Base-by-base conservation (phyloP, 2,329 filamentous ascomycete species). In the Drechmeria coniospora region DNA sequence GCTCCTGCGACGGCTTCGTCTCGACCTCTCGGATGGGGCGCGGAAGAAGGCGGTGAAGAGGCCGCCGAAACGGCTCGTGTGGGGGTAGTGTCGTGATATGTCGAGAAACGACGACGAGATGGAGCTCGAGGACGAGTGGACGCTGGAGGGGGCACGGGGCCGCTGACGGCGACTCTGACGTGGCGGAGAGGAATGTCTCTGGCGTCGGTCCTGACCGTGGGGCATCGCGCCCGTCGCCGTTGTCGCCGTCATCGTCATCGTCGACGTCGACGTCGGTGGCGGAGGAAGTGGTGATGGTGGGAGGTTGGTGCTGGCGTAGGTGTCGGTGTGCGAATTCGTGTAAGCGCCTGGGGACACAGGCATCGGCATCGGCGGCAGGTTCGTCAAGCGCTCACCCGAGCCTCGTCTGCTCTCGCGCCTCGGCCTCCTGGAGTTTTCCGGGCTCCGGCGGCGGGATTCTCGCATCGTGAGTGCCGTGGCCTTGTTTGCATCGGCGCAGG, bases 21-120 rank as follows among this genome's bases (percentile, higher is more conserved):
- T 50, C 15, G 53, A 56, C 19, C 63, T 65, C 38, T 74, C 69
- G 7, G 67, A 71, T 10, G 68, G 65, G 5, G 69, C 59, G 4
- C 59, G 67, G 46, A 78, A 79, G 43, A 81, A 79, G 11, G 69
- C 62, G 31, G 55, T 54, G 23, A 83, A 54, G 29, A 71, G 61
- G 21, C 73, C 68, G 34, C 65, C 61, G 22, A 57, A 53, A 30
- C 61, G 54, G 6, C 57, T 57, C 22, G 51, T 54, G 32, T 54
- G 47, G 12, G 57, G 59, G 28, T 61, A 59, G 25, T 59, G 55
- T 21, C 62, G 63, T 26, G 76, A 79, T 28, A 82, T 74, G 41
- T 82, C 75, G 29, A 80, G 51, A 31, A 74, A 60, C 2, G 73
- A 77, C 11, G 63, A 64, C 11, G 64, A 67, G 23, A 64, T 64